Base-by-base conservation (phyloP, 345 rosid genomes). In the Linum lewisii region DNA sequence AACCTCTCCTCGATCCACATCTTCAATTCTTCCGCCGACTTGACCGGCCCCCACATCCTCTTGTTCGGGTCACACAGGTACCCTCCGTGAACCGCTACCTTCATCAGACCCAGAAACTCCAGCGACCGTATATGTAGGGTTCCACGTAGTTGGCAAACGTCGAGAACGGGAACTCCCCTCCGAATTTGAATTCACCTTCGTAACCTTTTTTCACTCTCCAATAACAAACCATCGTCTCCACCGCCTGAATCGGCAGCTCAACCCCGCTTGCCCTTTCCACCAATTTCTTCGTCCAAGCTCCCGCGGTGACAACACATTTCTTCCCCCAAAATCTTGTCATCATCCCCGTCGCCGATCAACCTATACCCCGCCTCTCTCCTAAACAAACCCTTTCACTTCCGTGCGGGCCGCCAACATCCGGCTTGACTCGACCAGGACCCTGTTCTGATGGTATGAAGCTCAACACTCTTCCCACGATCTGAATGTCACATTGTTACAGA, bases 171-270 rank as follows among this genome's bases (percentile, higher is more conserved):
- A 8, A 29, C 5, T 29, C 82, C 8, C 77, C 80, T 0, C 66
- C 86, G 0, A 88, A 63, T 0, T 83, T 37, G 21, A 66, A 88
- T 5, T 71, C 70, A 2, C 21, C 75, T 50, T 82, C 89, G 9
- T 84, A 75, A 1, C 89, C 95, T 66, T 82, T 82, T 67, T 79
- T 83, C 49, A 88, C 82, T 68, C 81, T 82, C 98, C 98, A 92
- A 13, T 92, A 92, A 53, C 80, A 75, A 1, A 82, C 87, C 2
- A 66, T 37, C 0, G 86, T 86, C 68, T 88, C 93, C 57, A 82
- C 47, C 0, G 87, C 77, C 56, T 79, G 82, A 29, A 86, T 77
- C 0, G 95, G 97, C 21, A 83, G 63, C 45, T 82, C 82, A 6
- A 74, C 42, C 9, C 91, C 82, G 18, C 66, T 55, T 7, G 84